These are phyloP conservation scores for Phytophthora multivora DNA, from an alignment of 352 stramenopile species.

Conservation along the genomic window DNA sequence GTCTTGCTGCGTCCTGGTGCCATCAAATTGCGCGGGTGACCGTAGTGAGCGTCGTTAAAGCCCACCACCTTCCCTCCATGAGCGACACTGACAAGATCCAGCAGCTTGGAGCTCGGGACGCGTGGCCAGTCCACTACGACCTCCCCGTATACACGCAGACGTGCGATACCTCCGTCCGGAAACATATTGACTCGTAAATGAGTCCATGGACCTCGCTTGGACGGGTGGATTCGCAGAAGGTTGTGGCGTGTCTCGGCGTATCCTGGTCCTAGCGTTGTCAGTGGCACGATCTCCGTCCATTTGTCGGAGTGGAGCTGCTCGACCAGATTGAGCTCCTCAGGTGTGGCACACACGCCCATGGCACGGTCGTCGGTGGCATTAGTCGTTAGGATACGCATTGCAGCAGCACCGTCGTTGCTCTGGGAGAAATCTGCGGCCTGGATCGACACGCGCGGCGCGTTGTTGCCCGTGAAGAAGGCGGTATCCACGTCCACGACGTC, in stretches of 20 bases:
- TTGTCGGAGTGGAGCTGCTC: conserved; percentile 57
- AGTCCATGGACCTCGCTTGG: conserved; percentile 65
- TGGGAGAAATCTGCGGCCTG: conserved; percentile 74
- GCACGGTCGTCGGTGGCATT: conserved; percentile 46
- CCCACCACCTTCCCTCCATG: conserved; percentile 86
- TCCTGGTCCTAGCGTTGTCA: conserved; percentile 59
- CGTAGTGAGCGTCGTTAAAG: conserved; percentile 96
- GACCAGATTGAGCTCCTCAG: conserved; percentile 43
- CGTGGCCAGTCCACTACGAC: conserved; percentile 71
- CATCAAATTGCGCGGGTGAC: conserved; percentile 93
- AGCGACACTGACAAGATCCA: conserved; percentile 87
- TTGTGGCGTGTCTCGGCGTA: conserved; percentile 91
- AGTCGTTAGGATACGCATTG: conserved; percentile 48
- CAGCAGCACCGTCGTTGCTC: conserved; percentile 18
- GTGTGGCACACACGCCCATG: conserved; percentile 58
- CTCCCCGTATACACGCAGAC: conserved; percentile 83
- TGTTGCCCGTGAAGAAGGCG: conserved; percentile 95
- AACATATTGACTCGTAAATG: conserved; percentile 94
- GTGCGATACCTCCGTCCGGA: conserved; percentile 92
- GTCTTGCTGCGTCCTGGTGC: conserved; percentile 82
- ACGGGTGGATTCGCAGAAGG: conserved; percentile 58
- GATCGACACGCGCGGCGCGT: conserved; percentile 82
- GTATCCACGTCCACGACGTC: conserved; percentile 90
- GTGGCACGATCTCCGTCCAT: conserved; percentile 71
- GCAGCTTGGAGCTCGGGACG: conserved; percentile 49